A percentile compares a stretch with the other conserved stretches of the same genome.
Evolutionary conservation across 2,329 filamentous ascomycete species (phyloP).

Genomic region (Hawksworthiomyces lignivorus): DNA sequence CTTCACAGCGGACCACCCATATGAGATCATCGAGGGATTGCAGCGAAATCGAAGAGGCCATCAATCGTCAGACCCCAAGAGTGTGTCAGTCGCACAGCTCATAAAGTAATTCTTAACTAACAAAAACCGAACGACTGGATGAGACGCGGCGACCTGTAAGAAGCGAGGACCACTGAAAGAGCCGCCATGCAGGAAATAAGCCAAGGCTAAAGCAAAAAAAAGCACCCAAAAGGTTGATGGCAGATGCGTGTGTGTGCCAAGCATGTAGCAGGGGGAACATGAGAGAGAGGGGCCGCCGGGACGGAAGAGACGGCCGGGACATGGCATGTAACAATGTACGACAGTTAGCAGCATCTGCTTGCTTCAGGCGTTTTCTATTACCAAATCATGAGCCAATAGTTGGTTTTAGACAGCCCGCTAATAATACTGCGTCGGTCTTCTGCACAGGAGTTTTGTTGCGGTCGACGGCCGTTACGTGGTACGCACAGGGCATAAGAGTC

Average conservation of each 20-base stretch:
- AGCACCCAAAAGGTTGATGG: too few species aligned
- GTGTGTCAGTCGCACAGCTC: background rate
- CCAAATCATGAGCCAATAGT: conserved; percentile 14
- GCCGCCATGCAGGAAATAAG: conserved; percentile 1
- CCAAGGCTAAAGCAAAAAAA: too few species aligned
- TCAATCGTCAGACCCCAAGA: background rate
- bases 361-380: conserved; percentile 10
- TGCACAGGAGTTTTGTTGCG: too few species aligned
- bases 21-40: background rate
- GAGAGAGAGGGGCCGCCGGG: too few species aligned
- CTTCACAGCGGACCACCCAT: conserved; percentile 3
- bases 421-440: too few species aligned
- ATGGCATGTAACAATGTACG: too few species aligned
- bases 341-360: too few species aligned
- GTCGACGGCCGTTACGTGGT: too few species aligned
- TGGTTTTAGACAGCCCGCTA: too few species aligned
- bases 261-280: too few species aligned
- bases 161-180: background rate
- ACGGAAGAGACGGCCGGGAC: too few species aligned
- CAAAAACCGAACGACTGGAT: conserved; percentile 14
- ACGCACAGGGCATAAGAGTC: conserved; percentile 1
- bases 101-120: conserved; percentile 15
- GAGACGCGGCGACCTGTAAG: conserved; percentile 2
- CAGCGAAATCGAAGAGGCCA: background rate
- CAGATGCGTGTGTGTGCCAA: too few species aligned